Percentiles rank a stretch among this genome's conserved stretches.
phyloP scores from a whole-genome alignment of 257 asterid species.

The Mitragyna speciosa region DNA sequence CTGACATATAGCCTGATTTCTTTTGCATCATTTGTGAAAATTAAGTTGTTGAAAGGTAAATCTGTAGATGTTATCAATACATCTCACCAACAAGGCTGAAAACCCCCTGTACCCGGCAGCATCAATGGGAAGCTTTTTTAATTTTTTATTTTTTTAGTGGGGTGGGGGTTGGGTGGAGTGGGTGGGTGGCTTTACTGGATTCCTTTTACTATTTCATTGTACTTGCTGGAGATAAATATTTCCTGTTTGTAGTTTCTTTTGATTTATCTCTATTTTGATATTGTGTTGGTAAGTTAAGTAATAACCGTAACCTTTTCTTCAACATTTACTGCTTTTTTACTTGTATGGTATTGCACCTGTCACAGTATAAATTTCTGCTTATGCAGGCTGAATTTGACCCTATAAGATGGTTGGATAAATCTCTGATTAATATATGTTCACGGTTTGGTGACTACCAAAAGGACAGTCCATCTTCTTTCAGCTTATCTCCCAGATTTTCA shows the following conservation, averaged over 20 bases:
- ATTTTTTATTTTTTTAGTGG: too few relatives aligned
- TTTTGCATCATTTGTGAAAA: background rate
- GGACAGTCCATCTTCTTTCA: constrained; percentile 87
- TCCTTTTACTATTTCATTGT: background rate
- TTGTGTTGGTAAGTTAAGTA: background rate
- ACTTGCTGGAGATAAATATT: background rate
- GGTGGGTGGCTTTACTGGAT: background rate
- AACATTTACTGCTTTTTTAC: background rate
- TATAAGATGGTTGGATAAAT: constrained; percentile 94
- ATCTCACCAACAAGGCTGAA: background rate
- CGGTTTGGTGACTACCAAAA: constrained; percentile 96
- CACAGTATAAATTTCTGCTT: constrained; percentile 10
- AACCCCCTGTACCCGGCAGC: background rate
- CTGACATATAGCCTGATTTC: background rate
- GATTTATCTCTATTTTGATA: background rate
- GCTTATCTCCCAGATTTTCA: constrained; percentile 80
- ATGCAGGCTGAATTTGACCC: constrained; percentile 98
- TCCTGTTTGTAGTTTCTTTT: background rate
- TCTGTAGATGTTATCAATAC: background rate
- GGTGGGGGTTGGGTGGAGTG: background rate
- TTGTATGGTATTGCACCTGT: background rate
- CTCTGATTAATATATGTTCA: constrained; percentile 89
- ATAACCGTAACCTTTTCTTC: background rate
- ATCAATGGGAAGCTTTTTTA: too few relatives aligned
- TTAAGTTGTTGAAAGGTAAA: background rate